Conservation (phyloP, 1,139 yeast species). For the Yamadazyma diddensiae region DNA sequence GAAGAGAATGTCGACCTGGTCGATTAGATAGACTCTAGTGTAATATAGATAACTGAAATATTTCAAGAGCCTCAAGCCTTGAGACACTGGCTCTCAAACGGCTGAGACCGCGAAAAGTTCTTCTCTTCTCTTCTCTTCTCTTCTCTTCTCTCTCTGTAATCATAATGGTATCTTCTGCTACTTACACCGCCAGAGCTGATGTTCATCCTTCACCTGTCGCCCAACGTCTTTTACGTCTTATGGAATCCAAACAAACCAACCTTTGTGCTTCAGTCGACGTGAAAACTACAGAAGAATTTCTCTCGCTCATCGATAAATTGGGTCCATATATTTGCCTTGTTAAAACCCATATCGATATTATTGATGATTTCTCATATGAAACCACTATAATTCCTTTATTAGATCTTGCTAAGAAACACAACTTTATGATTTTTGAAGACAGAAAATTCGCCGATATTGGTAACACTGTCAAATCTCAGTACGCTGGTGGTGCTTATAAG, state of each 20-base stretch:
- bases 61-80: too few species aligned
- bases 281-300: conserved; percentile 69
- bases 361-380: conserved; percentile 83
- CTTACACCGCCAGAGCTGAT: conserved; percentile 70
- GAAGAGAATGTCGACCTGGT: too few species aligned
- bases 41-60: too few species aligned
- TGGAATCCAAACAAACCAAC: conserved; percentile 80
- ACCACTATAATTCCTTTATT: conserved; percentile 73
- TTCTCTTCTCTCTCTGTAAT: conserved; percentile 4
- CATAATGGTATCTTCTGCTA: conserved; percentile 21
- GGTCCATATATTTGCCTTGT: conserved; percentile 93
- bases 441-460: conserved; percentile 99
- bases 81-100: too few species aligned
- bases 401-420: conserved; percentile 68
- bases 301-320: conserved; percentile 66
- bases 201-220: conserved; percentile 79
- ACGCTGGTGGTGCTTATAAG: conserved; percentile 82
- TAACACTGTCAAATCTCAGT: conserved; percentile 94
- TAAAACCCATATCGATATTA: conserved; percentile 91
- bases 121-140: conserved; percentile 2
- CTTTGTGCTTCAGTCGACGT: conserved; percentile 97
- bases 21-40: too few species aligned
- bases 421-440: conserved; percentile 89
- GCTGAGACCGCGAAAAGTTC: too few species aligned
- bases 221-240: conserved; percentile 63